These are phyloP conservation scores for Blastomyces silverae DNA, from an alignment of 2,329 filamentous ascomycete species.

Conservation along the genomic window DNA sequence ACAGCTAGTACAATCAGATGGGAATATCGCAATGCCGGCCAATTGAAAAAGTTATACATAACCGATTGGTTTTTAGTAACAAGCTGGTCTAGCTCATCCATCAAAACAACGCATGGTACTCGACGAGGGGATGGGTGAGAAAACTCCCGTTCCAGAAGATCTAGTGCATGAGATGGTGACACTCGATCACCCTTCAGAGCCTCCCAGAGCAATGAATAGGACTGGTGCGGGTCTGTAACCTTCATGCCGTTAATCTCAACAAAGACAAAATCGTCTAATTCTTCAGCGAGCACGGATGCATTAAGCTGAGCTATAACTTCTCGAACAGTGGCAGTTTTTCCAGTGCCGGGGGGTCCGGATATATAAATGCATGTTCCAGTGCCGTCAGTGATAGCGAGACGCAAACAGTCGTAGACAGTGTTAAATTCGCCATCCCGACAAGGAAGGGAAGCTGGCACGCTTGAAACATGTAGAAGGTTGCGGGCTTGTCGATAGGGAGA, in stretches of 20 bases:
- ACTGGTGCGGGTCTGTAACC: conserved; percentile 94
- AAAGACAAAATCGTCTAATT: conserved; percentile 97
- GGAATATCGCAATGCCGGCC: conserved; percentile 86
- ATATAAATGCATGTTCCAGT: conserved; percentile 97
- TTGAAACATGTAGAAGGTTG: conserved; percentile 83
- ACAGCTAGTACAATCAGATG: conserved; percentile 93
- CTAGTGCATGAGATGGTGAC: conserved; percentile 81
- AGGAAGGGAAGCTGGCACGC: conserved; percentile 80
- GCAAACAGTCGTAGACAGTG: conserved; percentile 85
- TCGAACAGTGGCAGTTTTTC: conserved; percentile 93
- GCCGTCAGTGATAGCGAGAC: conserved; percentile 87
- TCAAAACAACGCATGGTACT: conserved; percentile 91
- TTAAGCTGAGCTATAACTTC: conserved; percentile 89
- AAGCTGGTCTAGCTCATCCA: conserved; percentile 97
- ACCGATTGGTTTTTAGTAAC: conserved; percentile 99
- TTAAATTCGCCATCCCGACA: conserved; percentile 90
- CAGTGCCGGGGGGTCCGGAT: conserved; percentile 94
- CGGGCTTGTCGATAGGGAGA: conserved; percentile 91
- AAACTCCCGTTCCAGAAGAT: conserved; percentile 87
- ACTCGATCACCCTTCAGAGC: conserved; percentile 89
- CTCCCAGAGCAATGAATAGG: conserved; percentile 93
- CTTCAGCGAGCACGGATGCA: conserved; percentile 76
- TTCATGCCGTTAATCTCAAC: conserved; percentile 99
- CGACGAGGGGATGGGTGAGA: conserved; percentile 81
- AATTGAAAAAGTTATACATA: conserved; percentile 99